Base-by-base conservation (phyloP, 2,329 filamentous ascomycete species). In the Sarocladiaceae sp. region DNA sequence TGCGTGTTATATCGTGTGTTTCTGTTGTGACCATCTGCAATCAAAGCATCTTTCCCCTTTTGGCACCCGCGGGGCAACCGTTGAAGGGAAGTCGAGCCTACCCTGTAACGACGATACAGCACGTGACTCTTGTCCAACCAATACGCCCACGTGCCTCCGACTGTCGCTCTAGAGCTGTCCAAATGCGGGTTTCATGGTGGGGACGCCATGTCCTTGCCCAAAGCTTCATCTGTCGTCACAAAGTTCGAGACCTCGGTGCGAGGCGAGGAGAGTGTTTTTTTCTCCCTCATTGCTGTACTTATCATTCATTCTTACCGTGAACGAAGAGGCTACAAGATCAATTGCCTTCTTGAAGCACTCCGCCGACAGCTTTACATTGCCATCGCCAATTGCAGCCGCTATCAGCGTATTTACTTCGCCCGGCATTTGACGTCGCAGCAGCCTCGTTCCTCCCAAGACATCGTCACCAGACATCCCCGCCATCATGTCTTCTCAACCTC, bases 401-500 rank as follows among this genome's bases (percentile, higher is more conserved):
- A 25, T 50, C 35, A 20, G 37, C 31, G 15, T 33, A 28, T 13
- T 23, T 40, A 15, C 18, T 18, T 4, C 8, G 6, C 23, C 33
- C 33, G 36, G 18, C 39, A 44, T 25, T 46, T 40, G 17, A 8
- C 36, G 11, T 28, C 4, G 29, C 6, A 50, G n/a, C 10, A 25
- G 20, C 47, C 18, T 23, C 17, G 17, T n/a, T n/a, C n/a, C 47
- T 36, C 25, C 47, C 47, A n/a, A 37, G 47, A 49, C 40, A 3
- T 10, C 10, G 10, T 15, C 26, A 13, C 10, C 23, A 12, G 15
- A 22, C 40, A 29, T 26, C 40, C 11, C 47, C 11, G 7, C 12
- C 68, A 79, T 59, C 65, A 97, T 99, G 94, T 99, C 94, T 58
- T 91, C 86, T 69, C 93, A 97, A 75, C 94, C 94, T 65, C 88